Base-by-base conservation (phyloP, 768 basidiomycete species). In the Boletus sensibilis region DNA sequence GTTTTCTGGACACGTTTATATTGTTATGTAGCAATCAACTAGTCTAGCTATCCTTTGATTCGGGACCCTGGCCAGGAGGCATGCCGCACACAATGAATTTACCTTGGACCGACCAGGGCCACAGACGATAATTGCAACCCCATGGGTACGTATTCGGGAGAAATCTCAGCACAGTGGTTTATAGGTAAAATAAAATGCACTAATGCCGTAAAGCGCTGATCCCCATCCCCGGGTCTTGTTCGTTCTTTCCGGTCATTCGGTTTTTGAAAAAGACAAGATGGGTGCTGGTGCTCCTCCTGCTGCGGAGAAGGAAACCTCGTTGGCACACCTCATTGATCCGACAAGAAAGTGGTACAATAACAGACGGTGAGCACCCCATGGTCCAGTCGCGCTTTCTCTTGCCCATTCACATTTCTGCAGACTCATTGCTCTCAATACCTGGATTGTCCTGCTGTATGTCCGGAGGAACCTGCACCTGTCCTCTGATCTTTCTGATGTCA, bases 261-360 rank as follows among this genome's bases (percentile, higher is more conserved):
- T 57, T 18, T 25, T 27, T 38, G 20, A 56, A 57, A 20, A 44
- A 27, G 25, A 20, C 40, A 64, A 57, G 46, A 87, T 88, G 85
- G 85, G 74, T 68, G 81, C 67, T 64, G 83, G 81, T 69, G 75
- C 75, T 51, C 74, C 74, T 55, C 14, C 25, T 33, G 68, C 64
- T 50, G 61, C 71, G 41, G 60, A 54, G 2, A 52, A 35, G 40
- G 64, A 64, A 16, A 72, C 74, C 39, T 79, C 76, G 31, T 82
- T 81, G 60, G 70, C 67, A 10, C 81, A 82, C 61, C 78, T 88
- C 58, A 61, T 88, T 51, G 82, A 89, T 68, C 85, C 85, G 16
- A 81, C 72, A 58, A 78, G 82, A 68, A 88, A 79, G 65, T 90
- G 88, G 88, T 85, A 86, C 72, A 89, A 85, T 75, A 89, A 90